phyloP scores from a whole-genome alignment of 768 basidiomycete species.

The Psilocybe subaeruginosa region DNA sequence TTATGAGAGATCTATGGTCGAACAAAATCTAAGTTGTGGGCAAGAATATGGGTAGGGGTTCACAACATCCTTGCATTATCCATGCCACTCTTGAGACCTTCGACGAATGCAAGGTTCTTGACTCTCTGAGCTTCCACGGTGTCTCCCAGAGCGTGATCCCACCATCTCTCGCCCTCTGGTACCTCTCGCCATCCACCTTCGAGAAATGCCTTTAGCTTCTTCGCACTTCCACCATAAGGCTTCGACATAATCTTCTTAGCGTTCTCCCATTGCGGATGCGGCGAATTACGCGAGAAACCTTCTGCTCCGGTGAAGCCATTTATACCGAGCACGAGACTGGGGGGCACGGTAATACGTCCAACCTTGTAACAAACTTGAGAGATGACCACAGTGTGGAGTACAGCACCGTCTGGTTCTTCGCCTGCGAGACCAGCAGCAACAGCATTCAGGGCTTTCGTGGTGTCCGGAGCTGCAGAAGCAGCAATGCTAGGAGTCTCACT shows the following conservation, averaged over 20 bases:
- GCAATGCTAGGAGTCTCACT: conserved; percentile 10
- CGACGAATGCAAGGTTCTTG: conserved; percentile 35
- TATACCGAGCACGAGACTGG: conserved; percentile 57
- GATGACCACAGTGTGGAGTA: conserved; percentile 64
- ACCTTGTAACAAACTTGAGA: conserved; percentile 71
- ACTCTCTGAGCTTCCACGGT: conserved; percentile 44
- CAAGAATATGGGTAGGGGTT: background rate
- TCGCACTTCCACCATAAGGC: conserved; percentile 36
- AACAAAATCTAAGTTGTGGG: background rate
- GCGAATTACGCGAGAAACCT: conserved; percentile 41
- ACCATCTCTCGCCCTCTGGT: conserved; percentile 64
- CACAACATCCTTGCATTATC: conserved; percentile 28
- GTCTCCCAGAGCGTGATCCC: conserved; percentile 62
- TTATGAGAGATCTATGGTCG: too few species aligned
- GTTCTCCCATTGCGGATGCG: conserved; percentile 52
- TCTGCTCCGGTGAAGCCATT: conserved; percentile 55
- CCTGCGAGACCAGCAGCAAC: conserved; percentile 33
- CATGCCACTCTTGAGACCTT: conserved; percentile 37
- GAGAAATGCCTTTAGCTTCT: conserved; percentile 48
- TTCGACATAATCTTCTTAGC: conserved; percentile 38
- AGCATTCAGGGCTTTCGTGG: conserved; percentile 32
- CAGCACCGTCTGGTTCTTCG: conserved; percentile 56
- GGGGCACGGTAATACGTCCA: conserved; percentile 75
- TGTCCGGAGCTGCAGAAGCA: conserved; percentile 19
- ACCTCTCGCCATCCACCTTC: conserved; percentile 65